phyloP scores from a whole-genome alignment of 2,329 filamentous ascomycete genomes.

The Penicillium sclerotigenum region DNA sequence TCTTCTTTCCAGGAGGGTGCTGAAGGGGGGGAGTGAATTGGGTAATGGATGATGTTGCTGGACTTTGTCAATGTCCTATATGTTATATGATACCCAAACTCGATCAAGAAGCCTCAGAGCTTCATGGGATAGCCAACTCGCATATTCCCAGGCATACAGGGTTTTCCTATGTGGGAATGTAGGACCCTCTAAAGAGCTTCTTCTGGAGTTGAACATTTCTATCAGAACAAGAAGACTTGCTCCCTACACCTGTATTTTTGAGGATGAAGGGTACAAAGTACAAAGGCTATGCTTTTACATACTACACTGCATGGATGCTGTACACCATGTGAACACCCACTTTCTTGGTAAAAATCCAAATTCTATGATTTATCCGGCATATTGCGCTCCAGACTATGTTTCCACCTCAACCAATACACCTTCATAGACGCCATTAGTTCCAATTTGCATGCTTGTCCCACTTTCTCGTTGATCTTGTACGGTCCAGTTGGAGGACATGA shows the following conservation, averaged over 20 bases:
- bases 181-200: background rate
- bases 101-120: background rate
- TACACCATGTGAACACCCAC: too few relatives aligned
- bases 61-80: background rate
- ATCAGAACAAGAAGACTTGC: background rate
- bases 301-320: background rate
- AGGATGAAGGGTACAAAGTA: background rate
- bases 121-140: background rate
- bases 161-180: background rate
- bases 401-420: too few relatives aligned
- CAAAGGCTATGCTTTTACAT: background rate
- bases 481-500: too few relatives aligned
- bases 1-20: background rate
- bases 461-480: too few relatives aligned
- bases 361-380: too few relatives aligned
- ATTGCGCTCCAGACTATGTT: too few relatives aligned
- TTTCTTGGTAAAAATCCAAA: too few relatives aligned
- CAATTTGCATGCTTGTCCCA: too few relatives aligned
- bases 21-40: background rate
- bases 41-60: background rate
- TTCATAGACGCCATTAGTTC: too few relatives aligned
- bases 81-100: slow-evolving; percentile 1
- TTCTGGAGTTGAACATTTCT: background rate
- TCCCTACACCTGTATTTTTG: background rate
- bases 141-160: background rate